Base-by-base conservation (phyloP, 2,329 filamentous ascomycete species). In the Cephalotrichum gorgonifer region DNA sequence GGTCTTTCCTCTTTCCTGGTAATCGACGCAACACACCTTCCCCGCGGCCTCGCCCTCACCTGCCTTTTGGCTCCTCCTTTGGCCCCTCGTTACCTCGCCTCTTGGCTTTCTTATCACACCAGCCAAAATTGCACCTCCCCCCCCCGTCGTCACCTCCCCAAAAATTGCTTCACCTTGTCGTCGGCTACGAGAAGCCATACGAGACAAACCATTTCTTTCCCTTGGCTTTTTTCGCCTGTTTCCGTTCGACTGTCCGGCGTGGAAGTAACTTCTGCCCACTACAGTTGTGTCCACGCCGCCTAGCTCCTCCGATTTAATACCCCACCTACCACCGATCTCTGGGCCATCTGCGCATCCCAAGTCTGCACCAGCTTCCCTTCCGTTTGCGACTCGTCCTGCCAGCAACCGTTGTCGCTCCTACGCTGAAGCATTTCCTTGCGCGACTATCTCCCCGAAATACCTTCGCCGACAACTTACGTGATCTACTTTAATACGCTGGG, bases 181-280 rank as follows among this genome's bases (percentile, higher is more conserved):
- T 62, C 60, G 59, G 62, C 59, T 63, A 60, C 58, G 55, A 60
- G 27, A 48, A 22, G 57, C 68, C 60, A 64, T 65, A 69, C 66
- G 62, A 69, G 65, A 68, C 63, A 64, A 66, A 64, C 65, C 64
- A 64, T 65, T 66, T 60, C 56, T 62, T 60, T 62, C 54, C 57
- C 54, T 56, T 56, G 54, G 54, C 56, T 48, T 42, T 17, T n/a
- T 26, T 14, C 46, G 43, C 39, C 27, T n/a, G 26, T 43, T 15
- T 28, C 39, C 15, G 46, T n/a, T 12, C 27, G 26, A n/a, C 38
- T 23, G 26, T 9, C 22, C 22, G 15, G 30, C 30, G n/a, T 6
- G 35, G 7, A 20, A 39, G 35, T 20, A 22, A 6, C n/a, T 20
- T 39, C n/a, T n/a, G n/a, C n/a, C n/a, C 20, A 33, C 41, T 17